These are phyloP conservation scores for Chlamydomonas applanata DNA, from an alignment of 139 green algal species.

Conservation along the genomic window DNA sequence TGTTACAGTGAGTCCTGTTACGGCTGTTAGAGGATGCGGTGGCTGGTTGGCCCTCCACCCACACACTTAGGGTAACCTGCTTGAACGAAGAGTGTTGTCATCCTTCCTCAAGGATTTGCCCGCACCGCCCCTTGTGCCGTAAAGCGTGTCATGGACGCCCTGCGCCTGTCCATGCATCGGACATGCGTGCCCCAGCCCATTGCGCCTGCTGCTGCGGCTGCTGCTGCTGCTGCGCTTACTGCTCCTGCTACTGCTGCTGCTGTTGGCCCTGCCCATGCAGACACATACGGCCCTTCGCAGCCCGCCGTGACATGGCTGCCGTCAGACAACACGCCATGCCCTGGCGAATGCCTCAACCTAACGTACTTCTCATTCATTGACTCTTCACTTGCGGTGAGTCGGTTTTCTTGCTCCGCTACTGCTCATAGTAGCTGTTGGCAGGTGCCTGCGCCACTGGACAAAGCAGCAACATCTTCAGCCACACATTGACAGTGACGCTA, in stretches of 20 bases:
- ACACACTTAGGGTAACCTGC: not conserved
- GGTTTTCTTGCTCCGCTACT: not conserved
- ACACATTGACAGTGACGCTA: not conserved
- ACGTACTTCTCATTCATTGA: constrained; percentile 24
- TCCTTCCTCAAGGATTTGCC: too few relatives aligned
- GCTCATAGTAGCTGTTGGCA: not conserved
- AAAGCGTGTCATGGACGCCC: too few relatives aligned
- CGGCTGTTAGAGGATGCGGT: too few relatives aligned
- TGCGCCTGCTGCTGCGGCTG: too few relatives aligned
- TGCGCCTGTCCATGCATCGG: too few relatives aligned
- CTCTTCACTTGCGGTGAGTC: constrained; percentile 14
- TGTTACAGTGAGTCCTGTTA: too few relatives aligned
- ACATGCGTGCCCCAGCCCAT: too few relatives aligned
- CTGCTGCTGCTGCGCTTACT: too few relatives aligned
- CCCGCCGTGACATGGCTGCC: constrained; percentile 22
- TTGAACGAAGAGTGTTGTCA: too few relatives aligned
- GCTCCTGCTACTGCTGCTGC: too few relatives aligned
- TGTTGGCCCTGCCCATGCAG: not conserved
- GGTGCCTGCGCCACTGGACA: not conserved
- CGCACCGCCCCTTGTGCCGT: too few relatives aligned
- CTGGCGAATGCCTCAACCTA: constrained; percentile 39
- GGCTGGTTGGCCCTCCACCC: not conserved
- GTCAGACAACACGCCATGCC: constrained; percentile 18
- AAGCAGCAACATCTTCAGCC: not conserved
- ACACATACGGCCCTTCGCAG: constrained; percentile 1